Evolutionary conservation across 305 asterid species (phyloP).

Genomic region (Fraxinus angustifolia): DNA sequence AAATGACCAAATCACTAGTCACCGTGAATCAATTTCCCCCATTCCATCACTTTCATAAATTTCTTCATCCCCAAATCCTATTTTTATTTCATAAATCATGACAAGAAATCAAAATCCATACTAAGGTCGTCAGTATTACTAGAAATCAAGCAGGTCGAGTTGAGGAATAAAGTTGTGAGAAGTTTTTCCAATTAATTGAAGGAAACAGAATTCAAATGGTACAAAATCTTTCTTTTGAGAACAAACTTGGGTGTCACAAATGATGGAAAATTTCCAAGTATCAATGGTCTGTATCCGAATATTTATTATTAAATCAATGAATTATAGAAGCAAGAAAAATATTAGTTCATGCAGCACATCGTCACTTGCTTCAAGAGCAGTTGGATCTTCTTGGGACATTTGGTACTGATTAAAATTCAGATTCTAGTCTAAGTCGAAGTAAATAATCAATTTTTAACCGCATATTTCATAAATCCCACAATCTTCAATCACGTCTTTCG

Average conservation of each 20-base stretch:
- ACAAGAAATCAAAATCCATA: neutral
- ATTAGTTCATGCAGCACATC: constrained; percentile 19
- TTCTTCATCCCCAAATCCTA: no score
- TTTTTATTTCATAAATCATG: no score
- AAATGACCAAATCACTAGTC: no score
- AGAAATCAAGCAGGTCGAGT: neutral
- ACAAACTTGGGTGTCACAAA: neutral
- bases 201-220: neutral
- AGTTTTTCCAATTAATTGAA: neutral
- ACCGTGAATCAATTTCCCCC: no score
- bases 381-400: constrained; percentile 59
- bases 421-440: no score
- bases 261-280: neutral
- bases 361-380: constrained; percentile 75
- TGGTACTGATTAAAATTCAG: no score
- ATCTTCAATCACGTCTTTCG: no score
- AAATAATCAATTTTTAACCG: no score
- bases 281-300: neutral
- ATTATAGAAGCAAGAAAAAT: neutral
- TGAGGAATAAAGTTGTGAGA: neutral
- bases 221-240: neutral
- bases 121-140: neutral
- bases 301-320: neutral
- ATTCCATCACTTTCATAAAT: no score
- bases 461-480: no score